Evolutionary conservation across 257 asterid genomes (phyloP).

Genomic region (Eustoma russellianum): DNA sequence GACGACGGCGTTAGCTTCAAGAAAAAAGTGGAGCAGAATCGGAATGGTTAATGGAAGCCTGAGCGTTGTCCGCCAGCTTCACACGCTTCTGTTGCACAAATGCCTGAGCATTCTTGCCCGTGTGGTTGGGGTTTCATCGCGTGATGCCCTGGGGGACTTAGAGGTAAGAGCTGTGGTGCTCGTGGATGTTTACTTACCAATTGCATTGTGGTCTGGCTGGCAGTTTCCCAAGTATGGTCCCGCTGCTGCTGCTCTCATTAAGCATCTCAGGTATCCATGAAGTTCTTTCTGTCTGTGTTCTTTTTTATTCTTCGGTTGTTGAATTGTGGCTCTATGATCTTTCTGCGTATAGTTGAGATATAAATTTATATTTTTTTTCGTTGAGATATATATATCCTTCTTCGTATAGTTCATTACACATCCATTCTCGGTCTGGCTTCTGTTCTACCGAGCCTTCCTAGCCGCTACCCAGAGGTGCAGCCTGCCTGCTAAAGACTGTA

Average conservation of each 20-base stretch:
- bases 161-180: conserved; percentile 56
- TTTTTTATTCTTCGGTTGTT: neutral
- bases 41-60: conserved; percentile 78
- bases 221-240: conserved; percentile 64
- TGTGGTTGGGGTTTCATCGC: conserved; percentile 22
- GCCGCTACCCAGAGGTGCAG: too few relatives aligned
- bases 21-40: conserved; percentile 45
- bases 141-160: conserved; percentile 19
- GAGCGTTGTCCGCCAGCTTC: conserved; percentile 66
- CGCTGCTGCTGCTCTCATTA: conserved; percentile 59
- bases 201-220: conserved; percentile 75
- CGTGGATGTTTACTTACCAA: conserved; percentile 82
- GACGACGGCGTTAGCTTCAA: conserved; percentile 13
- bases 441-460: too few relatives aligned
- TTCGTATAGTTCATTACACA: too few relatives aligned
- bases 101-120: conserved; percentile 56
- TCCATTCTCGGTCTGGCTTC: too few relatives aligned
- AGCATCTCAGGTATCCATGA: conserved; percentile 54
- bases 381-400: too few relatives aligned
- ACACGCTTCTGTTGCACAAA: conserved; percentile 40
- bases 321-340: neutral
- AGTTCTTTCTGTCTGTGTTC: neutral
- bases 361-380: too few relatives aligned
- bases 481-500: too few relatives aligned
- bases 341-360: neutral